Evolutionary conservation across 164 flowering plant species (phyloP).

Genomic region (Aristolochia fimbriata): DNA sequence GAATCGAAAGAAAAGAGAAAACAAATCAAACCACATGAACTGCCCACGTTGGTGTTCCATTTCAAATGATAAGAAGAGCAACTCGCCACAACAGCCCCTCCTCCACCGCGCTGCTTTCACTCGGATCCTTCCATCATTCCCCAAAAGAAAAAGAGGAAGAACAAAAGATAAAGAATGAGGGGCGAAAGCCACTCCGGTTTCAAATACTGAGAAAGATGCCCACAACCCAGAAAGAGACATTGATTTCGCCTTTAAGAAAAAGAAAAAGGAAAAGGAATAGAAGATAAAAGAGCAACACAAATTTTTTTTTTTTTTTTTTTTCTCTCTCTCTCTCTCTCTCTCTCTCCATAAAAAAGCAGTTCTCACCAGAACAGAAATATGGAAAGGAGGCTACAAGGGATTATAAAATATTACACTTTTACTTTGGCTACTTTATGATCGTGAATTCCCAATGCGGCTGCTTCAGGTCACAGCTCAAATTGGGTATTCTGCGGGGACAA

Average conservation of each 20-base stretch:
- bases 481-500: too few species aligned
- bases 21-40: slow-evolving; percentile 5
- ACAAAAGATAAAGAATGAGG: slow-evolving; percentile 15
- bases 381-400: too few species aligned
- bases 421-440: too few species aligned
- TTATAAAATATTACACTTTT: too few species aligned
- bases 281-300: background rate
- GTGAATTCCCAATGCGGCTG: too few species aligned
- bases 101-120: slow-evolving; percentile 13
- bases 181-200: slow-evolving; percentile 1
- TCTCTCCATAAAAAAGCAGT: too few species aligned
- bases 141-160: slow-evolving; percentile 7
- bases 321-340: too few species aligned
- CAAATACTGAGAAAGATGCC: background rate
- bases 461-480: too few species aligned
- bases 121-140: slow-evolving; percentile 17
- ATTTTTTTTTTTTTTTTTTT: too few species aligned
- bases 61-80: slow-evolving; percentile 11
- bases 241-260: background rate
- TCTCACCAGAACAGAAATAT: too few species aligned
- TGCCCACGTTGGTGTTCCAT: background rate
- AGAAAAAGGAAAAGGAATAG: background rate
- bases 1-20: slow-evolving; percentile 2
- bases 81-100: too few species aligned
- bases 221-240: background rate